Conservation (phyloP, 2,329 filamentous ascomycete genomes). For the Fusarium praegraminearum region DNA sequence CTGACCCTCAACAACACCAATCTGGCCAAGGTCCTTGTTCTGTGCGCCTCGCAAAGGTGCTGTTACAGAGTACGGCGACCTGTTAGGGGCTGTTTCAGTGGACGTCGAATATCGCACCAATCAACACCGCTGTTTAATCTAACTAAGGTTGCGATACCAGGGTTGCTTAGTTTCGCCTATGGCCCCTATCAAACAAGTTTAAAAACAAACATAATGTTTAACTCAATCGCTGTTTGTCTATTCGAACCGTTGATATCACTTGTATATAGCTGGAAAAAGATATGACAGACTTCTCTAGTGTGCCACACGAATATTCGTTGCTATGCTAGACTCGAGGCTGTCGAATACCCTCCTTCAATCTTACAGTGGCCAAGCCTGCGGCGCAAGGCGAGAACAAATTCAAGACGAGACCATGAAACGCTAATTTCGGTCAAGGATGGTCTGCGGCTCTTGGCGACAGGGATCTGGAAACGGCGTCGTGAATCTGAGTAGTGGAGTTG, state of each 20-base stretch:
- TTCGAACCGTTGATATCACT: not conserved
- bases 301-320: not conserved
- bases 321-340: not conserved
- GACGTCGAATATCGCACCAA: conserved; percentile 14
- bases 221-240: not conserved
- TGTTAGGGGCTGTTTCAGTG: conserved; percentile 20
- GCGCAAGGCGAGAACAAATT: not conserved
- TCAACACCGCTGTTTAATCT: conserved; percentile 12
- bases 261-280: not conserved
- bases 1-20: not conserved
- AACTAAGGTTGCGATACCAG: not conserved
- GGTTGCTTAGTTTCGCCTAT: not conserved
- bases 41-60: not conserved
- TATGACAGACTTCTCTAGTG: not conserved
- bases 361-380: not conserved
- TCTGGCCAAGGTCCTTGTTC: not conserved
- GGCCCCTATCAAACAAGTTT: conserved; percentile 18
- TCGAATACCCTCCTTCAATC: not conserved
- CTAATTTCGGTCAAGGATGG: conserved; percentile 12
- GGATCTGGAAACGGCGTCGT: conserved; percentile 12
- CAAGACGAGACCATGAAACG: conserved; percentile 19
- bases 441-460: conserved; percentile 20
- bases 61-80: conserved; percentile 26
- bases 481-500: conserved; percentile 2
- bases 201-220: conserved; percentile 21